Percentiles rank a stretch among this genome's conserved stretches.
phyloP scores from a whole-genome alignment of 192 early-diverging fungal genomes.

The Podochytrium sp. region DNA sequence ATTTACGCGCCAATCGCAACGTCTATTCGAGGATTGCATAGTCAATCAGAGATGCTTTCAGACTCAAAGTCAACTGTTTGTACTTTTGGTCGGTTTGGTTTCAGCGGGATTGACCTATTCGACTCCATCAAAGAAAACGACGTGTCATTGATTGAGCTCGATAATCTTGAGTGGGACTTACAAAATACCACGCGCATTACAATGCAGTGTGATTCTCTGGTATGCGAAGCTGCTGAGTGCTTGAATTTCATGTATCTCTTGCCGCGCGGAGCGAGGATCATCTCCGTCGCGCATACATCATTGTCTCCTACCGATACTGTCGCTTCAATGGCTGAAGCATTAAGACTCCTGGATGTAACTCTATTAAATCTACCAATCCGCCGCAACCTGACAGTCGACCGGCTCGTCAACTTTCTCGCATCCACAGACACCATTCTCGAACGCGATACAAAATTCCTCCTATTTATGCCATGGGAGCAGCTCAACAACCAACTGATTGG shows the following conservation, averaged over 20 bases:
- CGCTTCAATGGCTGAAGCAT: too few species aligned
- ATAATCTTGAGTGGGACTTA: not conserved
- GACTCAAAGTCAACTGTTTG: too few species aligned
- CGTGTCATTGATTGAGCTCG: not conserved
- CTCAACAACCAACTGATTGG: slow-evolving; percentile 48
- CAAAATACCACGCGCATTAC: too few species aligned
- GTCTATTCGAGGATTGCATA: too few species aligned
- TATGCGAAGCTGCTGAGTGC: not conserved
- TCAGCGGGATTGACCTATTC: too few species aligned
- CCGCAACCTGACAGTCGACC: not conserved
- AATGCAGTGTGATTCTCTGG: not conserved
- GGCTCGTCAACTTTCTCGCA: not conserved
- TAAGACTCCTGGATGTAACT: not conserved
- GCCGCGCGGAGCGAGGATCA: not conserved
- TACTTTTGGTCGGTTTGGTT: too few species aligned
- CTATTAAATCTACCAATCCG: not conserved
- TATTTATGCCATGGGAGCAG: slow-evolving; percentile 49
- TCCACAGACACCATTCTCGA: not conserved
- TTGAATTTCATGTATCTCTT: not conserved
- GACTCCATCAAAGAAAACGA: too few species aligned
- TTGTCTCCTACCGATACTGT: not conserved
- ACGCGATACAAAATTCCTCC: slow-evolving; percentile 13
- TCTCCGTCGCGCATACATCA: not conserved
- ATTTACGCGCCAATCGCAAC: too few species aligned
- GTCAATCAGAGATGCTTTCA: too few species aligned